These are phyloP conservation scores for Lentinula novae-zelandiae DNA, from an alignment of 1,284 basidiomycete species.

Conservation along the genomic window DNA sequence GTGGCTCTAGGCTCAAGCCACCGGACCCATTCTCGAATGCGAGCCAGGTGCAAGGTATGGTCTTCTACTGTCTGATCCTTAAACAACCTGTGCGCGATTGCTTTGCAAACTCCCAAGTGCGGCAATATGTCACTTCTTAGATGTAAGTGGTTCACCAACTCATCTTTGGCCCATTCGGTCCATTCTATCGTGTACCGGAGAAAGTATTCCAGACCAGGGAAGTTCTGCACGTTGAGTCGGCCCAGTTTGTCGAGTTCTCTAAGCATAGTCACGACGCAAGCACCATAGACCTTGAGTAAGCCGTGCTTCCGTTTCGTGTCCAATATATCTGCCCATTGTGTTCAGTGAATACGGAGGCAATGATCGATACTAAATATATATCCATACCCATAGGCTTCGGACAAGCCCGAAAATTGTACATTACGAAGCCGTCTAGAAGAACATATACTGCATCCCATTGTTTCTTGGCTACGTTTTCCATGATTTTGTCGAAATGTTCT, in stretches of 20 bases:
- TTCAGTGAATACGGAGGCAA: background rate
- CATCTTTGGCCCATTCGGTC: conserved; percentile 24
- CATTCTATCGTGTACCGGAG: conserved; percentile 27
- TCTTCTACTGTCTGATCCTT: conserved; percentile 27
- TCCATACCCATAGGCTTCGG: background rate
- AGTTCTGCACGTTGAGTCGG: conserved; percentile 25
- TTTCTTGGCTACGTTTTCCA: background rate
- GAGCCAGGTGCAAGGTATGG: conserved; percentile 26
- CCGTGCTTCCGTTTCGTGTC: background rate
- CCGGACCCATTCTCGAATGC: conserved; percentile 24
- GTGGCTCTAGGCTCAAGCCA: background rate
- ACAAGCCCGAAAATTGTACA: background rate
- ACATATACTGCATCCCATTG: background rate
- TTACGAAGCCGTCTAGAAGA: background rate
- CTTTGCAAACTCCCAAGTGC: conserved; percentile 28
- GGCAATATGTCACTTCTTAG: background rate
- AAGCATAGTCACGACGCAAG: background rate
- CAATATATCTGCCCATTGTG: background rate
- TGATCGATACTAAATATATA: background rate
- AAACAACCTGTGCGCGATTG: conserved; percentile 33
- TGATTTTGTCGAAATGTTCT: background rate
- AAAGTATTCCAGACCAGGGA: conserved; percentile 34
- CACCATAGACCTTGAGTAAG: background rate
- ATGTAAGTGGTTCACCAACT: conserved; percentile 7
- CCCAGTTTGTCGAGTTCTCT: conserved; percentile 26